Base-by-base conservation (phyloP, 371 early-diverging fungal genomes). In the Mortierella polycephala region DNA sequence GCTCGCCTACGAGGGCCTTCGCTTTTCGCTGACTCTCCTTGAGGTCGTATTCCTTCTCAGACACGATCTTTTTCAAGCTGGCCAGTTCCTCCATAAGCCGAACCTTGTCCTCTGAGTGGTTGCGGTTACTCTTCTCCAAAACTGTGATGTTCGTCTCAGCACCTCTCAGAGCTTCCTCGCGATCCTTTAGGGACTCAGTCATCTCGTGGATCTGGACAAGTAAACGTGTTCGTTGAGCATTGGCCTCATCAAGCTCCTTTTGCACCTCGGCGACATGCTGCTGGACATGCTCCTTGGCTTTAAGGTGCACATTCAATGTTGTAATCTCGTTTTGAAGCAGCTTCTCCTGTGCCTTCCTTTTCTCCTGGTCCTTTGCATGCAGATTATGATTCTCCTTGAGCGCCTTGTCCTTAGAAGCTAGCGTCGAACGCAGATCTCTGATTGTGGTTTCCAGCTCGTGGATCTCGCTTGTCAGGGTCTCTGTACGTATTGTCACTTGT, bases 381-480 rank as follows among this genome's bases (percentile, higher is more conserved):
- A 53, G 56, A 9, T 60, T 46, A n/a, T 50, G 60, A 4, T 52
- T 39, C 47, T 62, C 60, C 40, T 54, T 51, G 12, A 74, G 42
- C 10, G 53, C 44, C 51, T 55, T 44, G 30, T 68, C 68, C 45
- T 56, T 68, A 11, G 18, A 16, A 12, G 44, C 16, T 0, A 74
- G 41, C 11, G 60, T 59, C 10, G 40, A 7, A 11, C 63, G 68
- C 9, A 74, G 64, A n/a, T 68, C 60, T 7, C 44, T 60, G 52
- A 74, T 68, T 1, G 69, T 60, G 49, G 21, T 56, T 40, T 74
- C 65, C 5, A 74, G 65, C 4, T 55, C 61, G 51, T 64, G 64
- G 44, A 74, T 64, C 47, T 74, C 74, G 1, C 69, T 59, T 8
- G 56, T 74, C 53, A 74, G 42, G 16, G 60, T 46, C 37, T 74